Evolutionary conservation across 1,284 basidiomycete species (phyloP).

Genomic region (Bondarzewia mesenterica): DNA sequence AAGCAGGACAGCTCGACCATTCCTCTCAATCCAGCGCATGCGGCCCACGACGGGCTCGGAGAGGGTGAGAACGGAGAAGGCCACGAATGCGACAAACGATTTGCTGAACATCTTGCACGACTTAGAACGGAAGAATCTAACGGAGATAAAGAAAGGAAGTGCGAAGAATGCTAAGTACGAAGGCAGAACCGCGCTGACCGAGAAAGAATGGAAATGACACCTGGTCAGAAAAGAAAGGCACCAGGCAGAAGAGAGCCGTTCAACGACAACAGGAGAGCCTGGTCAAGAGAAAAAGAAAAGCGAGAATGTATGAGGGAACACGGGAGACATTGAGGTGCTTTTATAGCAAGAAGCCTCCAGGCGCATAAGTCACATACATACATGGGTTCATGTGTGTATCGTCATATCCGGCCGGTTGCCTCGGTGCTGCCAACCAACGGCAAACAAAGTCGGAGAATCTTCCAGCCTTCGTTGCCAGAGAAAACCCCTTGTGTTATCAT

Average conservation of each 20-base stretch:
- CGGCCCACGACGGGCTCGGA: constrained; percentile 34
- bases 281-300: not conserved
- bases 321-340: not conserved
- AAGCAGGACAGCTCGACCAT: constrained; percentile 34
- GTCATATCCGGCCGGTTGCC: no score
- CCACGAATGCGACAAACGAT: constrained; percentile 28
- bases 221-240: constrained; percentile 35
- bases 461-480: no score
- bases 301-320: not conserved
- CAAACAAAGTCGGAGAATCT: no score
- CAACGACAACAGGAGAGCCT: constrained; percentile 29
- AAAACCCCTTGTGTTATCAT: no score
- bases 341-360: not conserved
- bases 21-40: constrained; percentile 39
- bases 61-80: constrained; percentile 30
- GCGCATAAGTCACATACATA: no score
- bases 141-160: constrained; percentile 17
- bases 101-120: constrained; percentile 37
- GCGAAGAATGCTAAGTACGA: constrained; percentile 16
- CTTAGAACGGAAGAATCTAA: constrained; percentile 6
- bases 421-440: no score
- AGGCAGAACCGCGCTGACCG: constrained; percentile 20
- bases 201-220: constrained; percentile 28
- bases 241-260: constrained; percentile 32
- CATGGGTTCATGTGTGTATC: no score